A percentile compares a stretch with the other conserved stretches of the same genome.
phyloP scores from a whole-genome alignment of 2,329 filamentous ascomycete species.

The Blastomyces emzantsi region DNA sequence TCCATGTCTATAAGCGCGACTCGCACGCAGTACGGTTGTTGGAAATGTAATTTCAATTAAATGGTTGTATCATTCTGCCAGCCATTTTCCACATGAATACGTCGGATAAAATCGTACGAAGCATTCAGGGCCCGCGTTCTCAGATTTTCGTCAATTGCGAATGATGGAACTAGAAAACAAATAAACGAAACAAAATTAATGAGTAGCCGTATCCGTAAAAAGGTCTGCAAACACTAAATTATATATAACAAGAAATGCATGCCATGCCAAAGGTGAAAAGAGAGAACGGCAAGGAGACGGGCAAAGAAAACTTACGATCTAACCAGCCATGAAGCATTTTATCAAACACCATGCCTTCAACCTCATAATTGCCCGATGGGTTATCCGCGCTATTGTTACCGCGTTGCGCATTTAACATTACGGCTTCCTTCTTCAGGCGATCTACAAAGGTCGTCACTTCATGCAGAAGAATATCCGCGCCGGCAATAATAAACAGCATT shows the following conservation, averaged over 20 bases:
- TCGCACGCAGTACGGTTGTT: not conserved
- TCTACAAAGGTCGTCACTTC: constrained; percentile 36
- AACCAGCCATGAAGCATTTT: constrained; percentile 28
- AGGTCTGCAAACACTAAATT: not conserved
- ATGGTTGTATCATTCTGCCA: not conserved
- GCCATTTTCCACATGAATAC: constrained; percentile 10
- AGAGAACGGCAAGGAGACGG: not conserved
- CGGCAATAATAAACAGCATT: constrained; percentile 36
- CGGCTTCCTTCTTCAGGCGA: constrained; percentile 24
- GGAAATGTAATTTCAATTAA: not conserved
- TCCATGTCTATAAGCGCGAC: not conserved
- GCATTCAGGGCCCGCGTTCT: constrained; percentile 12
- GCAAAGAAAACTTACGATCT: constrained; percentile 14
- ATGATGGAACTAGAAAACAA: constrained; percentile 14
- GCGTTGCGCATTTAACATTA: constrained; percentile 11
- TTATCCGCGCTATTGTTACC: not conserved
- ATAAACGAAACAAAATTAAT: not conserved
- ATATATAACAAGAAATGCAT: not conserved
- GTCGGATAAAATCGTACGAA: constrained; percentile 12
- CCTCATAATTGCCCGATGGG: constrained; percentile 15
- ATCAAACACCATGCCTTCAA: constrained; percentile 23
- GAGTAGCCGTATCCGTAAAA: not conserved
- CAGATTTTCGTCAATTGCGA: constrained; percentile 14
- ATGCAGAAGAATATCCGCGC: constrained; percentile 35
- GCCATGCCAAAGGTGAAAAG: not conserved